Evolutionary conservation across 257 asterid species (phyloP), one percentile per base, ranked within the genome.

Genomic region (Thymus mandschuricus): DNA sequence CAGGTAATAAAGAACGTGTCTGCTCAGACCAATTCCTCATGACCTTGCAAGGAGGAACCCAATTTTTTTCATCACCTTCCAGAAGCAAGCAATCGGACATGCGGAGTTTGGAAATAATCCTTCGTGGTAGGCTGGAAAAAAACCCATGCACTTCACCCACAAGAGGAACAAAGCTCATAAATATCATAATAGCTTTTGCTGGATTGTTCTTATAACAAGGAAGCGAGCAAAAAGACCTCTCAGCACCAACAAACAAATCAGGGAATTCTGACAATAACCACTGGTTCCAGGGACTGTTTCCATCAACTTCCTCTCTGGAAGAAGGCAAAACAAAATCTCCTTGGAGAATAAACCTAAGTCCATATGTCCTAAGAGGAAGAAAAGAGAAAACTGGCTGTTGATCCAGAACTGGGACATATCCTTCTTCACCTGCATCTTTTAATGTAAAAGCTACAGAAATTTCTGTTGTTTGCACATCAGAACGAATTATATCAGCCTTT

Each of bases 321-420:
- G 99, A 95, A 64, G 99, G 98, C 86, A 95, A 83, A 79, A 85
- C 86, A 84, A 95, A 95, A 84, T 95, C 97, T 71, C 98, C 99
- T 82, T 95, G 99, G 74, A 95, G 81, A 66, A 95, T 95, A 79
- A 95, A 92, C 84, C 84, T 95, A 66, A 95, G 90, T 28, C 99
- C 99, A 56, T 95, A 95, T n/a, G 92, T 88, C 76, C 99, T 85
- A 68, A 95, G 78, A 64, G 99, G 99, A 79, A 95, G 99, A 89
- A 88, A 95, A 1, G 99, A 90, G 83, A 94, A 95, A 77, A 87
- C 99, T 70, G 97, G 99, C 76, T 91, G 99, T 79, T 88, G 99
- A 69, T 83, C 73, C 65, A 91, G 79, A 51, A 83, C 75, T 51
- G 99, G 92, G 69, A 70, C 60, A 68, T 91, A 89, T 69, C 79